These are phyloP conservation scores for Fusarium xyrophilum DNA, from an alignment of 2,329 filamentous ascomycete genomes.

Conservation along the genomic window DNA sequence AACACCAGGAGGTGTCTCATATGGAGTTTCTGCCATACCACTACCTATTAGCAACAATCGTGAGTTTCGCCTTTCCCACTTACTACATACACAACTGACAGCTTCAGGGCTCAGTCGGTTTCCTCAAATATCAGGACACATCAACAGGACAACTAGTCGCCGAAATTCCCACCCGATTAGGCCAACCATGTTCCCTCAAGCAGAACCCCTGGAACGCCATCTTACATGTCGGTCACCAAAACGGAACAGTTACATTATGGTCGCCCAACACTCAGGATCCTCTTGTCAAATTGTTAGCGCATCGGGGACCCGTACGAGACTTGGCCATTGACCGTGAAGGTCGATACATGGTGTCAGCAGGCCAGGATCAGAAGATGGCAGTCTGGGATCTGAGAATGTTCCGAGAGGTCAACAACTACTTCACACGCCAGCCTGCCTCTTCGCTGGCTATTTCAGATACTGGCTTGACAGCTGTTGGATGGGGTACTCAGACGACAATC, in stretches of 20 bases:
- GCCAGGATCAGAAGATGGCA: slow-evolving; percentile 89
- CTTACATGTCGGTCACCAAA: slow-evolving; percentile 90
- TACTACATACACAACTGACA: slow-evolving; percentile 15
- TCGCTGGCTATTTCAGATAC: slow-evolving; percentile 89
- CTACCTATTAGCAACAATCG: slow-evolving; percentile 86
- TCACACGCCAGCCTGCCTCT: slow-evolving; percentile 79
- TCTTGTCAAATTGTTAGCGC: slow-evolving; percentile 88
- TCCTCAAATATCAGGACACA: slow-evolving; percentile 92
- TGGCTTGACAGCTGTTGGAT: slow-evolving; percentile 86
- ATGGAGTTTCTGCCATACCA: slow-evolving; percentile 98
- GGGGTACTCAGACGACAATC: slow-evolving; percentile 86
- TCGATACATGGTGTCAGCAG: slow-evolving; percentile 92
- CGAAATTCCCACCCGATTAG: slow-evolving; percentile 84
- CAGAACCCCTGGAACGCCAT: slow-evolving; percentile 95
- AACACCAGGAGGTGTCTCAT: slow-evolving; percentile 88
- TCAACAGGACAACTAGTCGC: slow-evolving; percentile 89
- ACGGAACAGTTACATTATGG: slow-evolving; percentile 94
- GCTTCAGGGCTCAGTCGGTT: slow-evolving; percentile 74
- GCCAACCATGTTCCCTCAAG: slow-evolving; percentile 79
- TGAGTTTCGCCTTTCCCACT: slow-evolving; percentile 51
- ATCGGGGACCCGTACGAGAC: slow-evolving; percentile 86
- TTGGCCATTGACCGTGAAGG: slow-evolving; percentile 88
- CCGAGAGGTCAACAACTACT: slow-evolving; percentile 90
- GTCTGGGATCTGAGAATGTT: slow-evolving; percentile 96
- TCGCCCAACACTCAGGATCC: slow-evolving; percentile 88